phyloP scores from a whole-genome alignment of 768 basidiomycete species.

The Kwoniella shandongensis region DNA sequence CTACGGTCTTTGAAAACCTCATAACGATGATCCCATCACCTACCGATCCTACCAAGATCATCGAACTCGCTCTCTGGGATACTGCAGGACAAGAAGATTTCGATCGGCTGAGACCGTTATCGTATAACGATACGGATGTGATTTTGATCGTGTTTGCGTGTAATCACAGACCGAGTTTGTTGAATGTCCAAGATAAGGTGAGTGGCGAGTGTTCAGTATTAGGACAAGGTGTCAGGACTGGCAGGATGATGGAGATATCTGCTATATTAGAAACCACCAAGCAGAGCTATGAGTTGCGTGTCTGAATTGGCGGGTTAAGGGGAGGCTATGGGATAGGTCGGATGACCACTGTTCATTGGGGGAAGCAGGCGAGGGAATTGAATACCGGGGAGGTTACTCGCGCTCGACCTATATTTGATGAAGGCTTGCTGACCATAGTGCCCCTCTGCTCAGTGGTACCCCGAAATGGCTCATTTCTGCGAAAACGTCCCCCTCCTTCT shows the following conservation, averaged over 20 bases:
- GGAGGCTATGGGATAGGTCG: no score
- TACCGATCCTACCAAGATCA: constrained; percentile 46
- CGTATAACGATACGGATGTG: constrained; percentile 55
- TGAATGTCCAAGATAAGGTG: constrained; percentile 55
- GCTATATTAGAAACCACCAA: no score
- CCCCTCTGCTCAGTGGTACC: constrained; percentile 55
- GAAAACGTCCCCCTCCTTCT: constrained; percentile 51
- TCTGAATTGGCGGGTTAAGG: no score
- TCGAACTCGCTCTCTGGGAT: constrained; percentile 73
- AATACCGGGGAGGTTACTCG: no score
- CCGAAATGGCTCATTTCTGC: constrained; percentile 54
- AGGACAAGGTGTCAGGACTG: not conserved
- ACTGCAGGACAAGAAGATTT: constrained; percentile 99
- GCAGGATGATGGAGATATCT: no score
- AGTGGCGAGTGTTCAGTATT: constrained; percentile 7
- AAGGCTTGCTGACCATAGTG: no score
- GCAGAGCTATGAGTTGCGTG: no score
- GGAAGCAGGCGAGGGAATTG: no score
- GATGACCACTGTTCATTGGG: no score
- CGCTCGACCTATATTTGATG: no score
- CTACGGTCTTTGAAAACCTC: constrained; percentile 53
- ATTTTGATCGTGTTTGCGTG: constrained; percentile 54
- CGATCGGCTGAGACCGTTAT: constrained; percentile 52
- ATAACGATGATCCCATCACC: constrained; percentile 50
- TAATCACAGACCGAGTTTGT: constrained; percentile 52